Percentiles rank a stretch among this genome's conserved stretches.
These are phyloP conservation scores for Eucalyptus erythrocorys DNA, from an alignment of 345 rosid species.

Conservation along the genomic window DNA sequence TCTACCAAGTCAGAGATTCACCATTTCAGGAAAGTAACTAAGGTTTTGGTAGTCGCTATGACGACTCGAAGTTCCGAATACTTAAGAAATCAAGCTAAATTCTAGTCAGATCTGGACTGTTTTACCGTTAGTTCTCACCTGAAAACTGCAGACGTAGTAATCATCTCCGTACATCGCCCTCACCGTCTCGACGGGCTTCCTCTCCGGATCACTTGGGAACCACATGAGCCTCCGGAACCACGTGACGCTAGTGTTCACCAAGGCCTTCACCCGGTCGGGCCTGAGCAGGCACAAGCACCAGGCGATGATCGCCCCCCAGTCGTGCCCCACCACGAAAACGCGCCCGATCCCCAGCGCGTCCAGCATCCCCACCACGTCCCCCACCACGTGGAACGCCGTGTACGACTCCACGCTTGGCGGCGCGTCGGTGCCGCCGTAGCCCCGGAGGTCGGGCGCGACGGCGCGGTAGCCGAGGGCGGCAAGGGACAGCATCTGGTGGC, in stretches of 20 bases:
- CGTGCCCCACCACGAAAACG: conserved; percentile 65
- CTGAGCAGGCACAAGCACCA: conserved; percentile 50
- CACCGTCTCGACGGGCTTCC: conserved; percentile 23
- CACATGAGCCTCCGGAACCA: conserved; percentile 4
- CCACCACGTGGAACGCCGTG: conserved; percentile 18
- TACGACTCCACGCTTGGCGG: conserved; percentile 25
- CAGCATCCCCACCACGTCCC: conserved; percentile 19
- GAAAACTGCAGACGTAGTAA: conserved; percentile 67
- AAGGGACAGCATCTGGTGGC: conserved; percentile 56
- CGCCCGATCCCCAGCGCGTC: conserved; percentile 17
- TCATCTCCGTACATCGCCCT: conserved; percentile 50
- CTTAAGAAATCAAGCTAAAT: background rate
- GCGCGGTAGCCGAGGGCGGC: conserved; percentile 48
- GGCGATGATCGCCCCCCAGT: conserved; percentile 66
- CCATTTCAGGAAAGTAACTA: conserved; percentile 6
- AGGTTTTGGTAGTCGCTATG: background rate
- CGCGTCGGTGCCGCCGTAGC: conserved; percentile 57
- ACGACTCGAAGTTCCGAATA: background rate
- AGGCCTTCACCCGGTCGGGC: conserved; percentile 54
- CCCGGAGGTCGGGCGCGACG: conserved; percentile 72
- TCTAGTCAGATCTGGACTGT: background rate
- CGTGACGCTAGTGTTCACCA: conserved; percentile 49
- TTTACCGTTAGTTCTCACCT: conserved; percentile 13
- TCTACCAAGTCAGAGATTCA: conserved; percentile 15
- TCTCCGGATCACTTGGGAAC: conserved; percentile 24